phyloP scores from a whole-genome alignment of 768 basidiomycete genomes.

The Mrakia frigida region DNA sequence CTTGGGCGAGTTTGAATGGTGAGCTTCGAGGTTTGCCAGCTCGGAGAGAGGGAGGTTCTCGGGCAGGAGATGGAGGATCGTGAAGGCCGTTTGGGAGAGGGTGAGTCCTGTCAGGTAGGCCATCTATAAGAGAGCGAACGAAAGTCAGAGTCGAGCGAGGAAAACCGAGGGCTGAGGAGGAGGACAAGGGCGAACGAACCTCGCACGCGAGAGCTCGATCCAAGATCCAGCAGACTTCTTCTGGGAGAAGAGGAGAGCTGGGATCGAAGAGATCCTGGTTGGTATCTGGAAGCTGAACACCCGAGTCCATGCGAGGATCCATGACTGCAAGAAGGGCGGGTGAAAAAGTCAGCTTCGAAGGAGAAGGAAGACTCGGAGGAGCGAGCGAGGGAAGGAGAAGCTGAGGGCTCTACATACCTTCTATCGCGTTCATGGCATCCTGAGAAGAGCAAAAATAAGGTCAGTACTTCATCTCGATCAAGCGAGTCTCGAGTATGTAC shows the following conservation, averaged over 20 bases:
- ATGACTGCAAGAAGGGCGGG: slow-evolving; percentile 56
- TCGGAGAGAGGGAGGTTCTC: slow-evolving; percentile 46
- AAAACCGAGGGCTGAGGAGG: not conserved
- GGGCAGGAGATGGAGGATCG: slow-evolving; percentile 61
- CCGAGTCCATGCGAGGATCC: slow-evolving; percentile 83
- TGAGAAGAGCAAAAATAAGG: not conserved
- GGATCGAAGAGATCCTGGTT: slow-evolving; percentile 60
- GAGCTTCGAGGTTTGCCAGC: slow-evolving; percentile 13
- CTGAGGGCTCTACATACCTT: slow-evolving; percentile 51
- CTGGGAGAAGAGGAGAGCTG: slow-evolving; percentile 57
- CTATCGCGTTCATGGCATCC: slow-evolving; percentile 91
- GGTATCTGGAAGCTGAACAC: slow-evolving; percentile 47
- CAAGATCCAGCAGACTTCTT: slow-evolving; percentile 83
- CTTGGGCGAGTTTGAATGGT: not conserved
- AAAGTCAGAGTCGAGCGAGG: slow-evolving; percentile 29
- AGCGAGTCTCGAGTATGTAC: no score
- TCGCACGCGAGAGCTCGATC: slow-evolving; percentile 73
- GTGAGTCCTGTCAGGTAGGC: slow-evolving; percentile 80
- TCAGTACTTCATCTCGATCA: not conserved
- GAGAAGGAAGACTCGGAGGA: not conserved
- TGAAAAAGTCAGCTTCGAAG: slow-evolving; percentile 12
- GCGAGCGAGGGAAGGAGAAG: not conserved
- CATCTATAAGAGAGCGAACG: slow-evolving; percentile 53
- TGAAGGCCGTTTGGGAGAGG: slow-evolving; percentile 80
- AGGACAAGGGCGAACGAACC: slow-evolving; percentile 45